phyloP scores from a whole-genome alignment of 2,329 filamentous ascomycete genomes.

The Exophiala lecanii-corni region DNA sequence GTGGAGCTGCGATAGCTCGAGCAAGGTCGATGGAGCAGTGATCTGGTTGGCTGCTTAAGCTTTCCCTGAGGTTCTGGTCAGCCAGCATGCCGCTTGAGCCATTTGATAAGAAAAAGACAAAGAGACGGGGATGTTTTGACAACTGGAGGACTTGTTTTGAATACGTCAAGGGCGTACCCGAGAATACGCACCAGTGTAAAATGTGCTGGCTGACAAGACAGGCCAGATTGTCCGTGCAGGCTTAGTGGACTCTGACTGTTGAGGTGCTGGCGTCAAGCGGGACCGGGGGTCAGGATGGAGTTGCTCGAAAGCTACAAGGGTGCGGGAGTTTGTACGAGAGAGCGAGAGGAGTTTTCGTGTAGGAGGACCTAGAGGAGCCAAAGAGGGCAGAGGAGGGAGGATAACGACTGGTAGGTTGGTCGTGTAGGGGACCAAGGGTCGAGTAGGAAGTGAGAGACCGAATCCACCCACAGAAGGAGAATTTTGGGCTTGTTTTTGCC shows the following conservation, averaged over 20 bases:
- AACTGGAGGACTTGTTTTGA: conserved; percentile 11
- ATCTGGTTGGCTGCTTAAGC: conserved; percentile 30
- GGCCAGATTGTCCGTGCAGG: conserved; percentile 7
- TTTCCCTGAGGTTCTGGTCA: conserved; percentile 27
- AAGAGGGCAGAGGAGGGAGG: not conserved
- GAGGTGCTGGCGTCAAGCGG: conserved; percentile 9
- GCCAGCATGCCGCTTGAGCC: conserved; percentile 28
- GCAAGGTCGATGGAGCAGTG: conserved; percentile 18
- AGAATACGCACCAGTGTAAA: conserved; percentile 14
- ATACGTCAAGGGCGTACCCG: conserved; percentile 9
- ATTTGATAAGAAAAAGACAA: conserved; percentile 24
- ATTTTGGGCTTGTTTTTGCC: not conserved
- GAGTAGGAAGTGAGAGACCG: not conserved
- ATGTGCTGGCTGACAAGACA: conserved; percentile 10
- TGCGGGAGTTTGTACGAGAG: conserved; percentile 3
- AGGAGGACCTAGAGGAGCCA: no score
- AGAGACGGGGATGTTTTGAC: conserved; percentile 11
- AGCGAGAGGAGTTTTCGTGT: not conserved
- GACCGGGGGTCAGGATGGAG: conserved; percentile 15
- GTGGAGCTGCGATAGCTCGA: conserved; percentile 28
- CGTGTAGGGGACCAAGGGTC: conserved; percentile 1
- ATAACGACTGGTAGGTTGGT: not conserved
- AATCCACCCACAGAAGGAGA: not conserved
- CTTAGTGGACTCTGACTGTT: conserved; percentile 8
- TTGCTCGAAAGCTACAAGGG: conserved; percentile 8